Evolutionary conservation across 1,284 basidiomycete species (phyloP), one percentile per base, ranked within the genome.

Genomic region (Trametes hirsuta): DNA sequence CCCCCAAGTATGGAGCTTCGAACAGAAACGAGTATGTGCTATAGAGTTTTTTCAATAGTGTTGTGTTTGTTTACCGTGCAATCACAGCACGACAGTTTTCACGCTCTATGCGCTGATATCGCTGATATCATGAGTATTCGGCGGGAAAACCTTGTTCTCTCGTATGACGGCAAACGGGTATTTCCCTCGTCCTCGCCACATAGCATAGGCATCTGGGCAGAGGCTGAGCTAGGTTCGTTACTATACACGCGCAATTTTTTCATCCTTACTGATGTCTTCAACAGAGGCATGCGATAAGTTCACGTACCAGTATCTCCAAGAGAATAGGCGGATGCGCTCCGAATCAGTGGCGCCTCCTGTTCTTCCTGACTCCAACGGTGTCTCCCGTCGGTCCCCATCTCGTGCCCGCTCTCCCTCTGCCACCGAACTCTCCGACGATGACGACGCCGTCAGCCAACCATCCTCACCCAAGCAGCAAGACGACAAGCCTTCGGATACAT

Each of bases 111-210:
- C 53, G 83, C 86, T 37, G 83, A 80, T 45, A 73, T 82, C 3
- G 88, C 90, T 6, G 86, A 90, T 58, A 76, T 84, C 45, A 84
- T 81, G 2, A 72, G 71, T 14, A 76, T 89, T 15, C 75, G 80
- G 11, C 64, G 69, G 2, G 75, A 81, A 14, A 80, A 81, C 53
- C 72, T 92, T 0, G 76, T 90, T 34, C 74, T 92, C 59, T 85
- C 73, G 12, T 83, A 85, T 59, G 77, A 85, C 30, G 79, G 82
- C 47, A 83, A 80, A 53, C 85, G 83, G 3, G 77, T 92, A 41
- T 91, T 85, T 65, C 77, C 87, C 8, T 87, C 85, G 15, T 83
- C 86, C 2, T 87, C 85, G 0, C 88, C 90, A 0, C 76, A 82
- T 41, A 80, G 81, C n/a, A 75, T 91, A 47, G 79, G 78, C 15